Percentiles rank a stretch among this genome's conserved stretches.
Evolutionary conservation across 345 rosid genomes (phyloP).

Genomic region (Camelina sativa): DNA sequence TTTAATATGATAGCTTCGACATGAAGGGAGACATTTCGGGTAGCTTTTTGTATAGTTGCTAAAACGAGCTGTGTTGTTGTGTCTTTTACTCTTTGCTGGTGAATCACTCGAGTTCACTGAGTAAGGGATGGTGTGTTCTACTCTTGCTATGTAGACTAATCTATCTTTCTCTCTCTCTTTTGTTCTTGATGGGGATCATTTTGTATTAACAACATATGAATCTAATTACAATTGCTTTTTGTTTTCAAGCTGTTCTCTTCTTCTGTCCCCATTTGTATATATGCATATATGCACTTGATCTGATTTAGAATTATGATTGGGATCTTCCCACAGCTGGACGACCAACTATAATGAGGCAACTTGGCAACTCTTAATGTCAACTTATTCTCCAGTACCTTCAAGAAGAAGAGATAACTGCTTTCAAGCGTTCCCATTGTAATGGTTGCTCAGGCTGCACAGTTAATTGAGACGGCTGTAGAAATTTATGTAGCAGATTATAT

Average conservation of each 20-base stretch:
- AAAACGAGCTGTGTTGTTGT: conserved; percentile 37
- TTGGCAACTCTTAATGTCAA: too few species aligned
- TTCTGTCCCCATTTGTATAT: background rate
- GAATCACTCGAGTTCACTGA: conserved; percentile 16
- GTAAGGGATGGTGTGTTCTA: conserved; percentile 24
- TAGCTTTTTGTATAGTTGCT: conserved; percentile 43
- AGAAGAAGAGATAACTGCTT: background rate
- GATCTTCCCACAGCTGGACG: background rate
- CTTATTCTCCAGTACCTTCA: too few species aligned
- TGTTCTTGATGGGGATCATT: conserved; percentile 21
- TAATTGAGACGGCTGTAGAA: background rate
- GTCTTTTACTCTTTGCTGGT: conserved; percentile 35
- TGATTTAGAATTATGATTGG: background rate
- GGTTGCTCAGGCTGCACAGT: background rate
- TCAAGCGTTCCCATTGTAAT: too few species aligned
- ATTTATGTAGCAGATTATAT: background rate
- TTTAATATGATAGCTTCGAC: conserved; percentile 32
- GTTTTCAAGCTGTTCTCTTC: background rate
- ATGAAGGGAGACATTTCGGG: conserved; percentile 28
- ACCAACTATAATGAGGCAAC: background rate
- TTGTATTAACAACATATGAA: conserved; percentile 30
- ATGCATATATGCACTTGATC: background rate
- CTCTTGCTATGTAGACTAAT: conserved; percentile 37
- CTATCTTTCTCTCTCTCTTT: conserved; percentile 9
- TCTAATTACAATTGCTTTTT: conserved; percentile 23